phyloP scores from a whole-genome alignment of 1,139 yeast species.

The Yamadazyma pseudoaaseri region DNA sequence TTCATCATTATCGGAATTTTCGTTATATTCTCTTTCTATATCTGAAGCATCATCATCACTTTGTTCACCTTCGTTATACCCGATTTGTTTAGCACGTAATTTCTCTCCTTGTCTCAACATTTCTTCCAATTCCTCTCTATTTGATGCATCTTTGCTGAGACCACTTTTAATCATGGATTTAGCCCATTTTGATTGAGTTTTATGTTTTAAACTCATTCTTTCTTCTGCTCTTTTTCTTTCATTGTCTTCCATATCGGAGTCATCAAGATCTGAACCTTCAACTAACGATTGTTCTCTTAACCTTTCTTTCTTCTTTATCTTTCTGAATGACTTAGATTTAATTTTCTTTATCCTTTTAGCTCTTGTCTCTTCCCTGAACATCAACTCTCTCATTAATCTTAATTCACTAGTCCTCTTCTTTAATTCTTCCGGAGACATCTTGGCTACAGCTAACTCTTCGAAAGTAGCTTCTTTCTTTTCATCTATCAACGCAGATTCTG shows the following conservation, averaged over 20 bases:
- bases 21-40: slow-evolving; percentile 46
- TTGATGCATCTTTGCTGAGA: slow-evolving; percentile 78
- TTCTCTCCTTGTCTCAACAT: slow-evolving; percentile 88
- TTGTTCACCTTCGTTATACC: slow-evolving; percentile 56
- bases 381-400: slow-evolving; percentile 88
- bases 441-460: slow-evolving; percentile 84
- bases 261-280: slow-evolving; percentile 52
- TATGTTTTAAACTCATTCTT: slow-evolving; percentile 89
- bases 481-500: slow-evolving; percentile 66
- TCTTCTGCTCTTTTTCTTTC: slow-evolving; percentile 80
- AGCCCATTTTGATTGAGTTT: slow-evolving; percentile 89
- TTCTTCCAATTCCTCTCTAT: slow-evolving; percentile 88
- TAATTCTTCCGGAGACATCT: slow-evolving; percentile 78
- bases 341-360: slow-evolving; percentile 91
- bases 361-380: slow-evolving; percentile 92
- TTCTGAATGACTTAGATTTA: slow-evolving; percentile 86
- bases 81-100: slow-evolving; percentile 71
- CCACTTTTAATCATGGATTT: slow-evolving; percentile 88
- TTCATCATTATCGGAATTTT: slow-evolving; percentile 32
- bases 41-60: slow-evolving; percentile 52
- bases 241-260: slow-evolving; percentile 59
- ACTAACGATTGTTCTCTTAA: slow-evolving; percentile 66
- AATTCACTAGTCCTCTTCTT: slow-evolving; percentile 76
- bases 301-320: slow-evolving; percentile 83
- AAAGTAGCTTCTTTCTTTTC: slow-evolving; percentile 77